Conservation (phyloP, 768 basidiomycete genomes). For the Glaciozyma antarctica region DNA sequence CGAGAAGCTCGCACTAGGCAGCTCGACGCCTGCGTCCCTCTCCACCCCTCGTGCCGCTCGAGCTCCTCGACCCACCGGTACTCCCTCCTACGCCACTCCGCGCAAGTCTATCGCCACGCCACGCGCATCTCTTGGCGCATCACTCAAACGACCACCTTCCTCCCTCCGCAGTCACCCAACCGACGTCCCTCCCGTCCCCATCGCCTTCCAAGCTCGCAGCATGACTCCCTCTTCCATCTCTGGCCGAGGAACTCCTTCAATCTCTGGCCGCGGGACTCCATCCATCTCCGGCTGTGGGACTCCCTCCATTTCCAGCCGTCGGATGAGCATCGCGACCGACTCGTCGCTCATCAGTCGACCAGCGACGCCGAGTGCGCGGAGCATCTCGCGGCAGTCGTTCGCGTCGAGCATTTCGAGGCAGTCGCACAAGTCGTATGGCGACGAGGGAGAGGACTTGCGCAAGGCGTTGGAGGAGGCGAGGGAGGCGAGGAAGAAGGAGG, state of each 20-base stretch:
- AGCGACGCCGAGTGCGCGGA: conserved; percentile 8
- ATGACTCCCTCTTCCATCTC: conserved; percentile 12
- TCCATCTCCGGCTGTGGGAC: conserved; percentile 4
- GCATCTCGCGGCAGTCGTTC: conserved; percentile 21
- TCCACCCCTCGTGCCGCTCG: background rate
- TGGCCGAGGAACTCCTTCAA: conserved; percentile 15
- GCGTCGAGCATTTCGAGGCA: conserved; percentile 24
- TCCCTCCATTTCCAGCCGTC: background rate
- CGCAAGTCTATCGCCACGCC: conserved; percentile 23
- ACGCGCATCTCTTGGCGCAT: background rate
- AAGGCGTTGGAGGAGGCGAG: conserved; percentile 30
- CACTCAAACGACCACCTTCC: conserved; percentile 21
- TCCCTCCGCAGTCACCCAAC: conserved; percentile 9
- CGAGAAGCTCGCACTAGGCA: too few species aligned
- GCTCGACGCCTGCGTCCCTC: background rate
- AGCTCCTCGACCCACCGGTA: conserved; percentile 6
- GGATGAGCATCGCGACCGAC: conserved; percentile 19
- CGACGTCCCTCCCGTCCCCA: conserved; percentile 25
- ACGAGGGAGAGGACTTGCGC: conserved; percentile 58
- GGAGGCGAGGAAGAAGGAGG: conserved; percentile 30
- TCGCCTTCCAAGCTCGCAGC: conserved; percentile 12
- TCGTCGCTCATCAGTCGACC: background rate
- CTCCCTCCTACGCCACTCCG: conserved; percentile 5
- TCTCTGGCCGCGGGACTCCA: conserved; percentile 7
- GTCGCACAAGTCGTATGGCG: conserved; percentile 40